Conservation (phyloP, 2,329 filamentous ascomycete genomes). For the Xylaria sp. region DNA sequence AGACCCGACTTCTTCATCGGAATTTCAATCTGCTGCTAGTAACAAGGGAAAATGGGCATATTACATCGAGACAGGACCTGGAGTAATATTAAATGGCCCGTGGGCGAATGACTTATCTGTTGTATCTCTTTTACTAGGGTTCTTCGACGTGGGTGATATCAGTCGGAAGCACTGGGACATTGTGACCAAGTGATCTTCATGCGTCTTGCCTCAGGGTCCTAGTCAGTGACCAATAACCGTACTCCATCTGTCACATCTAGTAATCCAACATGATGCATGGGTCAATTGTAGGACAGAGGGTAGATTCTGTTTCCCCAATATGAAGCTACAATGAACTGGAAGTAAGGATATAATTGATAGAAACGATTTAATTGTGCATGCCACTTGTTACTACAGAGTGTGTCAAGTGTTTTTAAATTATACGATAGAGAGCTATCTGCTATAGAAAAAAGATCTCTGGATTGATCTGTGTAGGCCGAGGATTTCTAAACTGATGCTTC, state of each 20-base stretch:
- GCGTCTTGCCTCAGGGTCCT: too few species aligned
- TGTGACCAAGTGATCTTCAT: too few species aligned
- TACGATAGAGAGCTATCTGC: slow-evolving; percentile 11
- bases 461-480: too few species aligned
- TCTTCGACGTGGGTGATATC: background rate
- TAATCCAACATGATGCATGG: background rate
- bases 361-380: background rate
- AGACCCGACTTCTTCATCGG: background rate
- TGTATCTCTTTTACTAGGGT: background rate
- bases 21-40: background rate
- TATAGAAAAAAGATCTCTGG: too few species aligned
- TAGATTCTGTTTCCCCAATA: background rate
- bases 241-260: background rate
- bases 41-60: background rate
- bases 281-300: background rate
- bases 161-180: background rate
- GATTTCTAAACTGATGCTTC: slow-evolving; percentile 17
- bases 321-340: background rate
- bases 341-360: background rate
- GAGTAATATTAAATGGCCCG: background rate
- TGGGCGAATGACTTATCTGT: background rate
- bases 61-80: background rate
- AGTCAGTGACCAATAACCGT: too few species aligned
- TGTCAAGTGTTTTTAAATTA: background rate
- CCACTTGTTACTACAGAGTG: background rate